phyloP scores from a whole-genome alignment of 2,329 filamentous ascomycete genomes.

The Penicillium decumbens region DNA sequence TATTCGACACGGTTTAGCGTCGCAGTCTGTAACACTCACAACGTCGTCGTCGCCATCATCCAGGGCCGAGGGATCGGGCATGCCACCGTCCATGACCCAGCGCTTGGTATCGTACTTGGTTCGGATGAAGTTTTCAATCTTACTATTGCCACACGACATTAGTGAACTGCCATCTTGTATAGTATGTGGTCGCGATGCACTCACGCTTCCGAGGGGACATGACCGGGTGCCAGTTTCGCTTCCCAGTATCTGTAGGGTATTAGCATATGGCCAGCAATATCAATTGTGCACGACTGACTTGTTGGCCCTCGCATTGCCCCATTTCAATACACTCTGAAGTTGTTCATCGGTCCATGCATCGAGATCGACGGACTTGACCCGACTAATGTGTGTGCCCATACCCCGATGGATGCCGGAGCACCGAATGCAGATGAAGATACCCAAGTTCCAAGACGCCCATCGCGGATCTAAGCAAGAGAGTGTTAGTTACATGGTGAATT shows the following conservation, averaged over 20 bases:
- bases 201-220: slow-evolving; percentile 82
- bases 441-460: slow-evolving; percentile 99
- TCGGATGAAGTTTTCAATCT: slow-evolving; percentile 99
- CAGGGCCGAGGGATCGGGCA: slow-evolving; percentile 85
- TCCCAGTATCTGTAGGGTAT: slow-evolving; percentile 69
- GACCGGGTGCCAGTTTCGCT: slow-evolving; percentile 81
- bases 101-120: slow-evolving; percentile 98
- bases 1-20: slow-evolving; percentile 4
- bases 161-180: slow-evolving; percentile 5
- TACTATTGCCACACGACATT: slow-evolving; percentile 44
- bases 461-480: slow-evolving; percentile 64
- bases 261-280: slow-evolving; percentile 3
- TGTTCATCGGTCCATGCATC: slow-evolving; percentile 99
- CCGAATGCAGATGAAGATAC: slow-evolving; percentile 94
- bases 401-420: slow-evolving; percentile 98
- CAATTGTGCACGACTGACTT: slow-evolving; percentile 54
- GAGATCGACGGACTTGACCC: slow-evolving; percentile 96
- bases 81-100: slow-evolving; percentile 97
- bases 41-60: slow-evolving; percentile 85
- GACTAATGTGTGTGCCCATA: slow-evolving; percentile 97
- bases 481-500: slow-evolving; percentile 14
- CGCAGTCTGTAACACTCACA: slow-evolving; percentile 45
- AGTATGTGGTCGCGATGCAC: slow-evolving; percentile 21
- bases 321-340: slow-evolving; percentile 84
- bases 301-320: slow-evolving; percentile 94